A percentile compares a stretch with the other conserved stretches of the same genome.
Conservation (phyloP, 345 rosid genomes). For the Draba incana region DNA sequence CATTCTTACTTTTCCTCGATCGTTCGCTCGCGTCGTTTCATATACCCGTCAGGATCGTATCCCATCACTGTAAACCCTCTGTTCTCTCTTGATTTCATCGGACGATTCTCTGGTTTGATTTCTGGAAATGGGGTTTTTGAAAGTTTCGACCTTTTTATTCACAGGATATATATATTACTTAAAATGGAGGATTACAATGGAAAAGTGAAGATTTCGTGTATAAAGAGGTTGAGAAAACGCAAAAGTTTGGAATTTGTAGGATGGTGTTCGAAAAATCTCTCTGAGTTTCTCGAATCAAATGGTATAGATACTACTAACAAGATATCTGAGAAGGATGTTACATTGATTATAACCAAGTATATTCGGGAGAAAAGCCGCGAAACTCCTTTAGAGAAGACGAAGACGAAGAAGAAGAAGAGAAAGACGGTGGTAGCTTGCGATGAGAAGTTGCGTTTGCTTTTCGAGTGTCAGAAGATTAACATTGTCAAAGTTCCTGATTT, state of each 20-base stretch:
- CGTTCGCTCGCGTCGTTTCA: background rate
- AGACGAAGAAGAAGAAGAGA: constrained; percentile 42
- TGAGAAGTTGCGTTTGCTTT: constrained; percentile 52
- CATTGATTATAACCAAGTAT: constrained; percentile 48
- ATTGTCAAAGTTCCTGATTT: constrained; percentile 55
- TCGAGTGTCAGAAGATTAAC: constrained; percentile 52
- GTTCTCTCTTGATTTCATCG: background rate
- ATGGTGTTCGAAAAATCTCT: constrained; percentile 76
- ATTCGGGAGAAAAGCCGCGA: constrained; percentile 47
- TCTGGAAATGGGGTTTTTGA: background rate
- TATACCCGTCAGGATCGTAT: constrained; percentile 2
- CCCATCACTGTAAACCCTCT: background rate
- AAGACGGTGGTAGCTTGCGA: constrained; percentile 58
- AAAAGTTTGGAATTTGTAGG: constrained; percentile 59
- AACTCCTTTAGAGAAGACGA: constrained; percentile 46
- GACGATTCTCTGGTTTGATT: background rate
- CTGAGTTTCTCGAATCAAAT: constrained; percentile 59
- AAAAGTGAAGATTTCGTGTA: constrained; percentile 8
- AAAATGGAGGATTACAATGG: constrained; percentile 39
- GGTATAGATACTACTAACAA: constrained; percentile 51
- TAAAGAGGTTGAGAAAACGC: constrained; percentile 47
- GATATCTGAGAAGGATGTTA: constrained; percentile 56
- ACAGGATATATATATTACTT: constrained; percentile 2
- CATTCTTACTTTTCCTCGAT: background rate
- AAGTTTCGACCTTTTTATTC: constrained; percentile 10